Percentiles rank a stretch among this genome's conserved stretches.
phyloP scores from a whole-genome alignment of 257 asterid species.

The Datura wrightii region DNA sequence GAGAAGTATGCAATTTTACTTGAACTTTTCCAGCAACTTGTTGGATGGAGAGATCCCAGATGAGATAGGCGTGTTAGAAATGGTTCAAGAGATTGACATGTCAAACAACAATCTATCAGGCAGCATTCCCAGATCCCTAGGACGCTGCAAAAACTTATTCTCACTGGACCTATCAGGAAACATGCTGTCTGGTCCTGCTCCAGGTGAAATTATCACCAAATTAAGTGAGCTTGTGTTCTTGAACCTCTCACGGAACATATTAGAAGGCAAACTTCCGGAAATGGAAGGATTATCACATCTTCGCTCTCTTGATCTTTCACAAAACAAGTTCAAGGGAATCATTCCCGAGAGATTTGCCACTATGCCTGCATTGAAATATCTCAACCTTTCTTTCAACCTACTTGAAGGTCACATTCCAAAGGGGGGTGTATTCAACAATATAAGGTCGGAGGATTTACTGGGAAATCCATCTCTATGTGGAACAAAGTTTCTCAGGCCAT shows the following conservation, averaged over 20 bases:
- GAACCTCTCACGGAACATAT: slow-evolving; percentile 68
- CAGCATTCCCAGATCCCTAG: slow-evolving; percentile 55
- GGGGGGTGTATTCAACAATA: slow-evolving; percentile 50
- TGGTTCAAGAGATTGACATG: slow-evolving; percentile 77
- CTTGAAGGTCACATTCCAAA: slow-evolving; percentile 74
- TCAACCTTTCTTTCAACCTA: slow-evolving; percentile 74
- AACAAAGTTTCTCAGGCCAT: slow-evolving; percentile 39
- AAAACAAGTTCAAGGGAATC: slow-evolving; percentile 65
- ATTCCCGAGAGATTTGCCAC: slow-evolving; percentile 62
- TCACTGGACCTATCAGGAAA: slow-evolving; percentile 69
- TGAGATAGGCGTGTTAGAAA: slow-evolving; percentile 63
- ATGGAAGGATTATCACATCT: slow-evolving; percentile 48
- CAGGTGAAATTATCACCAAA: slow-evolving; percentile 47
- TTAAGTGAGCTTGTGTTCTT: slow-evolving; percentile 50
- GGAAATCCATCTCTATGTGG: slow-evolving; percentile 79
- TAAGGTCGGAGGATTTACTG: slow-evolving; percentile 39
- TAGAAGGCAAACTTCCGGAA: slow-evolving; percentile 64
- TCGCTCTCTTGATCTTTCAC: slow-evolving; percentile 62
- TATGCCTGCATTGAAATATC: slow-evolving; percentile 53
- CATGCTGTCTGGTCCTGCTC: slow-evolving; percentile 55
- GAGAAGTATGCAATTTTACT: slow-evolving; percentile 65
- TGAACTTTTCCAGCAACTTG: slow-evolving; percentile 70
- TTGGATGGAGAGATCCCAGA: slow-evolving; percentile 63
- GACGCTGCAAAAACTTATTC: slow-evolving; percentile 63
- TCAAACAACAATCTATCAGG: slow-evolving; percentile 72